These are phyloP conservation scores for Tolypocladium paradoxum DNA, from an alignment of 2,329 filamentous ascomycete genomes.

Conservation along the genomic window DNA sequence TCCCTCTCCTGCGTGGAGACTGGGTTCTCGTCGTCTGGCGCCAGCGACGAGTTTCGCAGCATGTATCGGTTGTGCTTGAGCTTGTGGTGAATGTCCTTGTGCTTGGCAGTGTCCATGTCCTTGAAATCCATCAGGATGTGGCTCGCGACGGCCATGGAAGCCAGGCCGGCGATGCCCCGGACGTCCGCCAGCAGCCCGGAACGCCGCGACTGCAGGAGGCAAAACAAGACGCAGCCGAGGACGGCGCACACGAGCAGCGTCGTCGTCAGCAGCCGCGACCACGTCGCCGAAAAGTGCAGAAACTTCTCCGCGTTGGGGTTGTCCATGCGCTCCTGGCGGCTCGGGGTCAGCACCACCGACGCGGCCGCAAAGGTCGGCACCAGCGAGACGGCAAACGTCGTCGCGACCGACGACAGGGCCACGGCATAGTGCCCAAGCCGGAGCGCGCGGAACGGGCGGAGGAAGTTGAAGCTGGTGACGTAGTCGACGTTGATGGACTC, in stretches of 20 bases:
- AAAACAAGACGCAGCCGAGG: constrained; percentile 46
- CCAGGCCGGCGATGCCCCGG: constrained; percentile 62
- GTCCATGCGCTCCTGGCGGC: constrained; percentile 30
- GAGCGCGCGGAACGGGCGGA: constrained; percentile 53
- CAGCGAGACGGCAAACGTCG: constrained; percentile 54
- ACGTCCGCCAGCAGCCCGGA: constrained; percentile 59
- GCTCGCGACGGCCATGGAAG: constrained; percentile 63
- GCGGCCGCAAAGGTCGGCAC: constrained; percentile 60
- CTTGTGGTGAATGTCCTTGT: constrained; percentile 55
- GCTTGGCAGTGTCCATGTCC: constrained; percentile 56
- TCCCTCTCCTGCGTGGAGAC: constrained; percentile 30
- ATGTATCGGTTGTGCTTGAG: constrained; percentile 58
- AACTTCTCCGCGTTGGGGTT: constrained; percentile 35
- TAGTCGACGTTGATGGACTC: constrained; percentile 67
- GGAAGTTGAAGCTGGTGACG: constrained; percentile 54
- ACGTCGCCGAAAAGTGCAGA: constrained; percentile 44
- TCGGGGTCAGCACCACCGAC: constrained; percentile 45
- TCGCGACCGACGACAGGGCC: constrained; percentile 52
- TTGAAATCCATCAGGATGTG: constrained; percentile 67
- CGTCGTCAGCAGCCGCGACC: constrained; percentile 50
- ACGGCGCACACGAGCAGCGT: constrained; percentile 47
- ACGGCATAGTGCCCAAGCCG: constrained; percentile 57
- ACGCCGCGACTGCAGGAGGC: constrained; percentile 48
- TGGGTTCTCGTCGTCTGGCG: constrained; percentile 46
- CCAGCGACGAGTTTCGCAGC: constrained; percentile 59